Conservation (phyloP, 768 basidiomycete genomes). For the Podaxis sp. region DNA sequence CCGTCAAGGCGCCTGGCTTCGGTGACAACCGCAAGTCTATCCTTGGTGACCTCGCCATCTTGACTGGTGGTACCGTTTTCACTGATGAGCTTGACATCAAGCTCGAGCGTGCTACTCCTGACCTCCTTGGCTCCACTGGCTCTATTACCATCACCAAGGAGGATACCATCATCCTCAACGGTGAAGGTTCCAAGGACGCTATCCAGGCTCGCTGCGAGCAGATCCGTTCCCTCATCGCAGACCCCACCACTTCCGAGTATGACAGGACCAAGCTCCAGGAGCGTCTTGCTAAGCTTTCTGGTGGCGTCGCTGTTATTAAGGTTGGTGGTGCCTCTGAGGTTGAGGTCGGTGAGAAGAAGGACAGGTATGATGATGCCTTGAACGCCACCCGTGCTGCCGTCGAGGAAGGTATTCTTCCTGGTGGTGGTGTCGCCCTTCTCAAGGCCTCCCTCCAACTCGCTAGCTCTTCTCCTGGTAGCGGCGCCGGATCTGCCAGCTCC, state of each 20-base stretch:
- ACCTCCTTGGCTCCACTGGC: conserved; percentile 89
- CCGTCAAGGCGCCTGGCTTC: conserved; percentile 97
- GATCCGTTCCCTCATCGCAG: conserved; percentile 80
- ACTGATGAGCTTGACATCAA: conserved; percentile 97
- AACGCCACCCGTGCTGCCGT: conserved; percentile 99
- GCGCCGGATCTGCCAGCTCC: conserved; percentile 45
- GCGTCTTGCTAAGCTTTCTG: conserved; percentile 92
- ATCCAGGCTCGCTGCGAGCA: conserved; percentile 96
- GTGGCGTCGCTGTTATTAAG: conserved; percentile 98
- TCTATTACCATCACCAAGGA: conserved; percentile 96
- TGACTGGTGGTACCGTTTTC: conserved; percentile 98
- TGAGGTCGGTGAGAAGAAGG: conserved; percentile 99
- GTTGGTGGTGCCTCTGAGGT: conserved; percentile 94
- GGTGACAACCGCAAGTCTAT: conserved; percentile 99
- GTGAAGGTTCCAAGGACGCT: conserved; percentile 85
- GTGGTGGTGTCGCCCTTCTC: conserved; percentile 91
- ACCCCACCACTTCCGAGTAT: conserved; percentile 87
- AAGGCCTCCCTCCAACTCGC: conserved; percentile 77
- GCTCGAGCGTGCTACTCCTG: conserved; percentile 85
- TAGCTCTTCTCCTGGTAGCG: conserved; percentile 47
- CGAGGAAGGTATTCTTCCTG: conserved; percentile 97
- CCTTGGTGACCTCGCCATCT: conserved; percentile 94
- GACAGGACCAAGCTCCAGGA: conserved; percentile 96
- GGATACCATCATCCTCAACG: conserved; percentile 95
- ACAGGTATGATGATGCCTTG: conserved; percentile 94